phyloP scores from a whole-genome alignment of 768 basidiomycete species.

The Mycena leptocephala region DNA sequence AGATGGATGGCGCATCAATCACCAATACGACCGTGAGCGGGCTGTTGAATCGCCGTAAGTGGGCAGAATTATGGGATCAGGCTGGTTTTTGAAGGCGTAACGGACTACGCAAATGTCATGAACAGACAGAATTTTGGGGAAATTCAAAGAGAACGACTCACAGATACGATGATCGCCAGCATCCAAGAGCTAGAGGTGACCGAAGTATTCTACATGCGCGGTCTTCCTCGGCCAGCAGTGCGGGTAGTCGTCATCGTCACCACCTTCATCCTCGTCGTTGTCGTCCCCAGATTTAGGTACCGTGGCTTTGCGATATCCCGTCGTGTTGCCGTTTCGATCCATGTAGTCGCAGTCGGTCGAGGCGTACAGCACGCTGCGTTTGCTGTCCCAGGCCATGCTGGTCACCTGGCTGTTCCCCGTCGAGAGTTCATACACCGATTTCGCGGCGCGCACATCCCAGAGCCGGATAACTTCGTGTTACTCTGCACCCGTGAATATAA shows the following conservation, averaged over 20 bases:
- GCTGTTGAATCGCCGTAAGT: not conserved
- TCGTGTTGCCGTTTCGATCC: constrained; percentile 37
- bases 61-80: not conserved
- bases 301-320: constrained; percentile 40
- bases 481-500: constrained; percentile 49
- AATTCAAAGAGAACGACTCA: too few relatives aligned
- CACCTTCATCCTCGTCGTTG: constrained; percentile 25
- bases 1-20: too few relatives aligned
- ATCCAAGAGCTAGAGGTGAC: too few relatives aligned
- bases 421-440: constrained; percentile 57
- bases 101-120: not conserved
- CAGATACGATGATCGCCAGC: too few relatives aligned
- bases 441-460: constrained; percentile 59
- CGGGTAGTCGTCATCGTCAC: not conserved
- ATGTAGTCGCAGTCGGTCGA: constrained; percentile 52
- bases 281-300: not conserved
- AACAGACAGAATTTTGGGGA: not conserved
- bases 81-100: not conserved
- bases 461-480: constrained; percentile 53
- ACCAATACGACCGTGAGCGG: not conserved
- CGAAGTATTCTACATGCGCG: not conserved
- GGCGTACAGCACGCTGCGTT: constrained; percentile 50
- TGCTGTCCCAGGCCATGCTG: constrained; percentile 53
- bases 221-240: constrained; percentile 46
- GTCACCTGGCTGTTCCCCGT: constrained; percentile 61